A percentile compares a stretch with the other conserved stretches of the same genome.
Conservation (phyloP, 1,284 basidiomycete genomes). For the Ganoderma meredithae region DNA sequence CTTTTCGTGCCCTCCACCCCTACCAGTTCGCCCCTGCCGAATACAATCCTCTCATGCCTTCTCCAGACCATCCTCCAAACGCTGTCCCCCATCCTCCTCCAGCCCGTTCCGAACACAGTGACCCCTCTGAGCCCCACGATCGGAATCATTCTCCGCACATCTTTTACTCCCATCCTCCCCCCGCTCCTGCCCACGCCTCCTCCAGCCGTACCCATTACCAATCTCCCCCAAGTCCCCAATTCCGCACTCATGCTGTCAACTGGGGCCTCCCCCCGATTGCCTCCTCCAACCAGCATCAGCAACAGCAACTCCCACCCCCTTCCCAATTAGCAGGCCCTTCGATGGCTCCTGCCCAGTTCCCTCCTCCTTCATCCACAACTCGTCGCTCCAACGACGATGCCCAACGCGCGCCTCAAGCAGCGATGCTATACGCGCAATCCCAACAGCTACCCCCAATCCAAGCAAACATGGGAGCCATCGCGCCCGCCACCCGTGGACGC, state of each 20-base stretch:
- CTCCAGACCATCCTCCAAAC: conserved; percentile 33
- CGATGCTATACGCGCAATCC: conserved; percentile 37
- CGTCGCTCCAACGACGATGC: conserved; percentile 34
- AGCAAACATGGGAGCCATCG: conserved; percentile 16
- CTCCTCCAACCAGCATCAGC: conserved; percentile 25
- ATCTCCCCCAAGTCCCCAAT: conserved; percentile 27
- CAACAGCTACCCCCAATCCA: conserved; percentile 33
- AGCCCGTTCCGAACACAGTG: conserved; percentile 18
- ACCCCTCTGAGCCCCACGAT: conserved; percentile 31
- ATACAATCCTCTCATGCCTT: conserved; percentile 34
- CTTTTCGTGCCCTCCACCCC: conserved; percentile 34
- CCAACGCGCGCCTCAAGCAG: conserved; percentile 38
- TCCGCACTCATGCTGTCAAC: conserved; percentile 32
- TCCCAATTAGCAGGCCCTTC: conserved; percentile 33
- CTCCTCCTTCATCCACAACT: conserved; percentile 18
- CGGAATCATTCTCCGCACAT: conserved; percentile 34
- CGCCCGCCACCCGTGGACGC: conserved; percentile 24
- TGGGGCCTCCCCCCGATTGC: conserved; percentile 28
- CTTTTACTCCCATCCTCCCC: conserved; percentile 46
- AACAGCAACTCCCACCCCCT: conserved; percentile 23
- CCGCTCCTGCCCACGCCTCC: conserved; percentile 27
- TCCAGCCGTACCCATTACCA: conserved; percentile 27
- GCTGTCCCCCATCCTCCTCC: conserved; percentile 22
- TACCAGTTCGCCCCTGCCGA: conserved; percentile 38
- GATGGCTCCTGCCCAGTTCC: conserved; percentile 18